Evolutionary conservation across 768 basidiomycete species (phyloP).

Genomic region (Naganishia friedmannii): DNA sequence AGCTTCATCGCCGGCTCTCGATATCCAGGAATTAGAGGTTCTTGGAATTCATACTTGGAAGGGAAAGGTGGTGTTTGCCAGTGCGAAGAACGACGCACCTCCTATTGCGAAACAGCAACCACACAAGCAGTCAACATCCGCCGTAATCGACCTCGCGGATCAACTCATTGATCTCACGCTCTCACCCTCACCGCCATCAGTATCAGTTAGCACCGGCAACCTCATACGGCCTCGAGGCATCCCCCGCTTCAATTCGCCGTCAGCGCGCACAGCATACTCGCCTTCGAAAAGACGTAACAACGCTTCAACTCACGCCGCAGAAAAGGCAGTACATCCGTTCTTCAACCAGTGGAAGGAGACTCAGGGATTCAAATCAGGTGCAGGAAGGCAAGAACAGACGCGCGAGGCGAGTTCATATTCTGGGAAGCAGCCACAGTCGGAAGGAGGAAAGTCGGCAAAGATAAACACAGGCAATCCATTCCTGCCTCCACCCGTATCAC

Average conservation of each 20-base stretch:
- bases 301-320: not conserved
- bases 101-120: not conserved
- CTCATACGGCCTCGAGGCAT: constrained; percentile 35
- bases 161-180: constrained; percentile 32
- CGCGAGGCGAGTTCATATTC: not conserved
- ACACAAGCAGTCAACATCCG: not conserved
- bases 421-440: constrained; percentile 1
- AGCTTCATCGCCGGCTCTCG: not conserved
- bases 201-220: not conserved
- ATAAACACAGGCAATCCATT: not conserved
- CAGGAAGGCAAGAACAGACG: constrained; percentile 16
- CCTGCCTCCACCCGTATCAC: not conserved
- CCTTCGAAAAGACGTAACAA: constrained; percentile 10
- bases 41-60: constrained; percentile 4
- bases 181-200: constrained; percentile 32
- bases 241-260: constrained; percentile 31
- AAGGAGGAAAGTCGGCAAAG: not conserved
- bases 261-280: constrained; percentile 37
- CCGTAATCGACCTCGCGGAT: constrained; percentile 17
- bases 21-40: constrained; percentile 7
- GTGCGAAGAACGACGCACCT: not conserved
- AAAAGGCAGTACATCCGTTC: constrained; percentile 44
- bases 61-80: not conserved
- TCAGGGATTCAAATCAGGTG: constrained; percentile 9
- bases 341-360: constrained; percentile 32